phyloP scores from a whole-genome alignment of 1,284 basidiomycete species.

The Puccinia novopanici region DNA sequence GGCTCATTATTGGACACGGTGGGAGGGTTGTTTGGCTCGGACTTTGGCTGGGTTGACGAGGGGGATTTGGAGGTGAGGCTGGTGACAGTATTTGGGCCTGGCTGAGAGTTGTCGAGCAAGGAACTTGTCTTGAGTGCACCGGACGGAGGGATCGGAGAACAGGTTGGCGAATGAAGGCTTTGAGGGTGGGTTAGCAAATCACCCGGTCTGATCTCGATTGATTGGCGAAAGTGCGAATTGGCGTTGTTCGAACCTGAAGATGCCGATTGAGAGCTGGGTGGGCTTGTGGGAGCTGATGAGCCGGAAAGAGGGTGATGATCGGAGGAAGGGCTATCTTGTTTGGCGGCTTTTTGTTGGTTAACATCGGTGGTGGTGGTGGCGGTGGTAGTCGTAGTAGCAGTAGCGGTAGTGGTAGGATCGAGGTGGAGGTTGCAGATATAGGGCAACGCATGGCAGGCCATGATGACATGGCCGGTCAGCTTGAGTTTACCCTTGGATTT shows the following conservation, averaged over 20 bases:
- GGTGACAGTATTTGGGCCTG: not conserved
- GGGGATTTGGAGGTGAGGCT: not conserved
- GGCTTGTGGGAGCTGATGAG: not conserved
- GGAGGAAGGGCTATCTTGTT: not conserved
- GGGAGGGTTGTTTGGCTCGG: not conserved
- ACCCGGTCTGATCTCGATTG: conserved; percentile 42
- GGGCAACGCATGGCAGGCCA: conserved; percentile 50
- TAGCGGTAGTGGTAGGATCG: not conserved
- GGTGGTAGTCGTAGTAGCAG: not conserved
- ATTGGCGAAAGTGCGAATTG: not conserved
- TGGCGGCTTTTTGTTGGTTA: not conserved
- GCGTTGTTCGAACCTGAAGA: not conserved
- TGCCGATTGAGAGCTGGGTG: not conserved
- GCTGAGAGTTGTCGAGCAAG: not conserved
- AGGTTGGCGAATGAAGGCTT: conserved; percentile 39
- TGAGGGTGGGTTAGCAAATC: conserved; percentile 30
- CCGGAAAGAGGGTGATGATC: too few species aligned
- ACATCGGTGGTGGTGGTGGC: not conserved
- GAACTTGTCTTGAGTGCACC: conserved; percentile 3
- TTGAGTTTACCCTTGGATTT: conserved; percentile 47
- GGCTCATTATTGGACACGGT: not conserved
- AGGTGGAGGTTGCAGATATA: conserved; percentile 40
- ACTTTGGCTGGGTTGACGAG: not conserved
- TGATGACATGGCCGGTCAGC: conserved; percentile 50
- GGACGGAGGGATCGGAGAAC: not conserved